Percentiles rank a stretch among this genome's conserved stretches.
Conservation (phyloP, 1,139 yeast species). For the Saccharomyces hybrid region DNA sequence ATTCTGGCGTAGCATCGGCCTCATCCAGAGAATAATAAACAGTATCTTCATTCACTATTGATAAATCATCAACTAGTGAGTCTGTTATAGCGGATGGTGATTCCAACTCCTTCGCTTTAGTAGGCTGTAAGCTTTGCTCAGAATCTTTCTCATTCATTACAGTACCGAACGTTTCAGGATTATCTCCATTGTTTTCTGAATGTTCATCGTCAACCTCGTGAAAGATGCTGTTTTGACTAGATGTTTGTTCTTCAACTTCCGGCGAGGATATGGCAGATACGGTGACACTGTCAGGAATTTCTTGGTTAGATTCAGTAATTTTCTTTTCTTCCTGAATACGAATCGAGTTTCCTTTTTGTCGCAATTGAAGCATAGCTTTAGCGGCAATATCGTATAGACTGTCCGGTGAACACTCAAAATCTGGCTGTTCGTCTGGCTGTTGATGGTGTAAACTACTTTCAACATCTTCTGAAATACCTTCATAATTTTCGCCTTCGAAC, state of each 20-base stretch:
- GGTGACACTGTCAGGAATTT: neutral
- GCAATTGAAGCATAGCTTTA: neutral
- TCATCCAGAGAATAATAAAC: slow-evolving; percentile 1
- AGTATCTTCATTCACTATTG: neutral
- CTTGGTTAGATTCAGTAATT: neutral
- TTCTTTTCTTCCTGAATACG: neutral
- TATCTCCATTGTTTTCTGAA: neutral
- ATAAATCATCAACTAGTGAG: neutral
- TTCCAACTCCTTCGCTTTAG: neutral
- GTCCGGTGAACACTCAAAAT: neutral
- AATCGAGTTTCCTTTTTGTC: neutral
- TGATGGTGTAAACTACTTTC: neutral
- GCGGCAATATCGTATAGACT: neutral
- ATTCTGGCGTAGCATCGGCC: neutral
- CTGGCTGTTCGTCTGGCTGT: neutral
- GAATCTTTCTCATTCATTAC: neutral
- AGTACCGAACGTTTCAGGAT: neutral
- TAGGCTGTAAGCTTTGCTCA: neutral
- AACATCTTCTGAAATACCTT: neutral
- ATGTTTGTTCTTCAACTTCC: neutral
- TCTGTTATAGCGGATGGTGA: neutral
- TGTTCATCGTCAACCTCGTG: neutral
- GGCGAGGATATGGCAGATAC: neutral
- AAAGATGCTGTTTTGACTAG: neutral
- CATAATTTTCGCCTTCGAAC: neutral